These are phyloP conservation scores for Abrus precatorius DNA, from an alignment of 306 rosid genomes.

Conservation along the genomic window DNA sequence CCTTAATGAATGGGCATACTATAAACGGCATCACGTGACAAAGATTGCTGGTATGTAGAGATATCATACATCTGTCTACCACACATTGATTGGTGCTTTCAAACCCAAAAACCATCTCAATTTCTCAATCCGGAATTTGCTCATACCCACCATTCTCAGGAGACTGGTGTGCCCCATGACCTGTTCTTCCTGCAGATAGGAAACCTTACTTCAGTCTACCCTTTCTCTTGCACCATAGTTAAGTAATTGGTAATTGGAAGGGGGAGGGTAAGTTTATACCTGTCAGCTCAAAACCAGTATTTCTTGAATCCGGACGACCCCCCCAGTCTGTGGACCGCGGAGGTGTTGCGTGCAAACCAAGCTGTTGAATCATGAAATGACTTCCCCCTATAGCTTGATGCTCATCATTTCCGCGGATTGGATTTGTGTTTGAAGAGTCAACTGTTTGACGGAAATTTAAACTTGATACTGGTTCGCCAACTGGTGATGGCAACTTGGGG, in stretches of 20 bases:
- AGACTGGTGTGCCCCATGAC: constrained; percentile 73
- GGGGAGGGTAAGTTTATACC: constrained; percentile 53
- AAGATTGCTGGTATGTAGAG: constrained; percentile 56
- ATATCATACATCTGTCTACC: constrained; percentile 77
- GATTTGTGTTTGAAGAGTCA: constrained; percentile 71
- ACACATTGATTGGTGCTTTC: constrained; percentile 47
- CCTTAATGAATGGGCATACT: constrained; percentile 68
- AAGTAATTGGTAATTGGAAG: background rate
- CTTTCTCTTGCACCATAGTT: constrained; percentile 13
- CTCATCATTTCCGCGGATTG: constrained; percentile 72
- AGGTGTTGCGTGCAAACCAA: constrained; percentile 68
- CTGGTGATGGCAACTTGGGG: constrained; percentile 72
- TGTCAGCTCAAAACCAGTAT: constrained; percentile 68
- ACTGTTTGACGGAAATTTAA: constrained; percentile 69
- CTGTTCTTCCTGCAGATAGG: constrained; percentile 70
- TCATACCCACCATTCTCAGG: constrained; percentile 90
- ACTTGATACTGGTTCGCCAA: constrained; percentile 62
- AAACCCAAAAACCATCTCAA: constrained; percentile 38
- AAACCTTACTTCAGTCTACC: constrained; percentile 36
- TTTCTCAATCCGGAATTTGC: constrained; percentile 72
- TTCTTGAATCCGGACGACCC: constrained; percentile 65
- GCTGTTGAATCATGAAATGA: constrained; percentile 83
- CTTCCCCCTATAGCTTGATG: constrained; percentile 75
- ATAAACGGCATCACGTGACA: constrained; percentile 61
- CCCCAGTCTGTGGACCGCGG: constrained; percentile 83